Evolutionary conservation across 345 rosid species (phyloP).

Genomic region (Excoecaria cochinchinensis): DNA sequence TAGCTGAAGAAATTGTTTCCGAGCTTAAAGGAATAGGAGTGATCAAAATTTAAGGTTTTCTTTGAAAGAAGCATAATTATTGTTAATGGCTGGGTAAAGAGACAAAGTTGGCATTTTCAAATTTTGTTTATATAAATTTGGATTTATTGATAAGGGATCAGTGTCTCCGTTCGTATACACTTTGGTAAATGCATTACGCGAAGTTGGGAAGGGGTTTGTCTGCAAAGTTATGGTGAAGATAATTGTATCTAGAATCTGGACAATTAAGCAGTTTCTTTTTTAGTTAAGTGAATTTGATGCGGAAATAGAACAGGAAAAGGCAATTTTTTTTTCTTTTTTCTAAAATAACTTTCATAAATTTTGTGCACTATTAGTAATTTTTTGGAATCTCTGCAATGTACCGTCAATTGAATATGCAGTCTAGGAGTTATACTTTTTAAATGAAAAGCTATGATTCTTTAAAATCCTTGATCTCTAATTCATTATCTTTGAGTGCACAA

Average conservation of each 20-base stretch:
- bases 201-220: background rate
- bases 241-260: background rate
- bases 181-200: background rate
- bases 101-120: background rate
- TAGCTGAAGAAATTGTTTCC: slow-evolving; percentile 4
- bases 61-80: background rate
- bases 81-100: background rate
- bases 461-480: background rate
- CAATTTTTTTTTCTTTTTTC: too few relatives aligned
- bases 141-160: background rate
- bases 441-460: background rate
- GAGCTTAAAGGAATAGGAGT: background rate
- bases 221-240: background rate
- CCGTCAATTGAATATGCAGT: background rate
- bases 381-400: background rate
- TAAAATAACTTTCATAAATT: background rate
- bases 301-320: background rate
- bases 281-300: background rate
- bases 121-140: background rate
- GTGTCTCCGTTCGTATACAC: background rate
- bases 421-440: background rate
- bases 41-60: background rate
- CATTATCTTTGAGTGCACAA: background rate
- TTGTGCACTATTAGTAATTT: background rate
- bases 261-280: background rate